phyloP scores from a whole-genome alignment of 2,329 filamentous ascomycete genomes.

The Tolypocladium paradoxum region DNA sequence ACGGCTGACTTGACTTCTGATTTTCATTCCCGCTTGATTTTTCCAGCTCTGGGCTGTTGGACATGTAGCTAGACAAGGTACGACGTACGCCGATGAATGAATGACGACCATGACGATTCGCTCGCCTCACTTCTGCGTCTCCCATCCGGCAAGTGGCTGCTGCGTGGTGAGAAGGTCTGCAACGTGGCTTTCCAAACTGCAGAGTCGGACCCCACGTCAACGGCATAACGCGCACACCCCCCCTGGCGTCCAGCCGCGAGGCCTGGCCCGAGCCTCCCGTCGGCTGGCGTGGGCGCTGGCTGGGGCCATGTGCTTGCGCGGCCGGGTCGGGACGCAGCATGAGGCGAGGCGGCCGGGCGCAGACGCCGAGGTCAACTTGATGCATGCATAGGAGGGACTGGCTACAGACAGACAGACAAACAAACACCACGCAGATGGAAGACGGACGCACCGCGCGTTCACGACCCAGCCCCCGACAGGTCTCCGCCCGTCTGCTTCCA shows the following conservation, averaged over 20 bases:
- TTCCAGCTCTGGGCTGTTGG: neutral
- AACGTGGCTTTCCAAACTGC: neutral
- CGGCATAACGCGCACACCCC: neutral
- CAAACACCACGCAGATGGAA: neutral
- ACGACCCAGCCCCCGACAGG: slow-evolving; percentile 9
- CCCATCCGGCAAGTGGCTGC: neutral
- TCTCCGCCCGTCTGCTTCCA: slow-evolving; percentile 59
- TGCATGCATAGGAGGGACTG: no score
- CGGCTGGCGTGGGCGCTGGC: neutral
- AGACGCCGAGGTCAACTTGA: no score
- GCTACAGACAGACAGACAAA: no score
- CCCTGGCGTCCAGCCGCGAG: no score
- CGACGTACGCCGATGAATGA: neutral
- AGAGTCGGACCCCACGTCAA: neutral
- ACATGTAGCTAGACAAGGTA: neutral
- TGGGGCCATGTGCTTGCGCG: no score
- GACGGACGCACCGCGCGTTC: neutral
- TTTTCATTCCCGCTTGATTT: neutral
- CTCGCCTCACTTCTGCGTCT: neutral
- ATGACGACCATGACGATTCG: neutral
- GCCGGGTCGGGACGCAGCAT: neutral
- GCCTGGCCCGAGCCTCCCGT: neutral
- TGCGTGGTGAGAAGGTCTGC: no score
- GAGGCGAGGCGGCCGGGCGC: no score
- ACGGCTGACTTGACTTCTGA: neutral